Evolutionary conservation across 202 grass and related monocot species (phyloP), one percentile per base, ranked within the genome.

Genomic region (Saccharum hybrid): DNA sequence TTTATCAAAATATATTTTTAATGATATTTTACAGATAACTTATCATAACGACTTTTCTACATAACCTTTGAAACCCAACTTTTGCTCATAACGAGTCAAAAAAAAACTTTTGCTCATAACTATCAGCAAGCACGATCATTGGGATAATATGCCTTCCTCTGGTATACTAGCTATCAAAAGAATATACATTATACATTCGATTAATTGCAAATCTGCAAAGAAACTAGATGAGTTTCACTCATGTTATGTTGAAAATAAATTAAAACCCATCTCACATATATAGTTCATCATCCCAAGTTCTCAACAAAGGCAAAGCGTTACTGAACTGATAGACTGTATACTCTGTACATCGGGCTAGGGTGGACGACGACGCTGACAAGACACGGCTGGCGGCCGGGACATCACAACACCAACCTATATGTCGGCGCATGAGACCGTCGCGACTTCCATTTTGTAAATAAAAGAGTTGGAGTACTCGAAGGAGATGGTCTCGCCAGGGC

Each of bases 381-480:
- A 8, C 6, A 54, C 1, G 5, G 16, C 1, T 52, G 15, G 18
- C 6, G 15, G 45, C 13, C 13, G 5, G 16, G 49, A 19, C 16
- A 54, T 0, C 19, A 61, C 9, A 11, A 26, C 59, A 18, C 57
- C 3, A 3, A 62, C 2, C 4, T 63, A 63, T 10, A 10, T 37
- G 38, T 7, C 1, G 64, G 3, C n/a, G 61, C 91, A 97, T 18
- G 77, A 22, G 19, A 82, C 88, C 0, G 88, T 82, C 2, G 74
- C 22, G 70, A 97, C 88, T 1, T 39, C 22, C 12, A 97, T 72
- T 4, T 51, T 21, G 66, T 94, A 94, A 2, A 14, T 34, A n/a
- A 83, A 89, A 1, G 83, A 85, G 67, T 94, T 97, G 57, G 83
- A 80, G 63, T 97, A 97, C 7, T 90, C 68, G 70, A 97, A 97